Evolutionary conservation across 257 asterid species (phyloP).

Genomic region (Lavandula angustifolia): DNA sequence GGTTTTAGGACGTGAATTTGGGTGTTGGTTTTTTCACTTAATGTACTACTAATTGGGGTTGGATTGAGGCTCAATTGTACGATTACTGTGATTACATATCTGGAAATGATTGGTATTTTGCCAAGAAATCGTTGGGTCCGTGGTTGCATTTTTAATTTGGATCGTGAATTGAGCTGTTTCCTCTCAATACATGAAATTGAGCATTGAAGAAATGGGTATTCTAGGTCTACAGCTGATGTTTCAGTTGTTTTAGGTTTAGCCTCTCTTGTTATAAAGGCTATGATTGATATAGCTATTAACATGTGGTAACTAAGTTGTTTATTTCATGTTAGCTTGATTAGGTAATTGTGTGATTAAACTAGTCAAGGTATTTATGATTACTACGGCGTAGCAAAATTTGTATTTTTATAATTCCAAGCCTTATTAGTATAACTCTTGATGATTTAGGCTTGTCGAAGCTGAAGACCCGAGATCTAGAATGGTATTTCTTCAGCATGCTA

Average conservation of each 20-base stretch:
- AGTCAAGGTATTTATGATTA: not conserved
- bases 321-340: not conserved
- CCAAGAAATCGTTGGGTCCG: not conserved
- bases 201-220: not conserved
- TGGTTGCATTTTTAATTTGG: constrained; percentile 3
- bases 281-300: not conserved
- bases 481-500: constrained; percentile 87
- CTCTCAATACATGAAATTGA: not conserved
- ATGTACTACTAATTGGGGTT: not conserved
- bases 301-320: not conserved
- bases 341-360: constrained; percentile 1
- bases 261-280: not conserved
- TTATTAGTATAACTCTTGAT: constrained; percentile 12
- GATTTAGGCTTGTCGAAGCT: constrained; percentile 65
- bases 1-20: not conserved
- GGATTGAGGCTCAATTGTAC: not conserved
- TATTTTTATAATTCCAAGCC: constrained; percentile 5
- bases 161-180: not conserved
- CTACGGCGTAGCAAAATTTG: not conserved
- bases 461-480: constrained; percentile 80
- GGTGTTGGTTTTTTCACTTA: not conserved
- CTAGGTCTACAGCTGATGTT: not conserved
- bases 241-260: too few relatives aligned
- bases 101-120: not conserved
- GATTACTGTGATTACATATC: constrained; percentile 11